phyloP scores from a whole-genome alignment of 2,329 filamentous ascomycete genomes.

The Claviceps lovelessii region DNA sequence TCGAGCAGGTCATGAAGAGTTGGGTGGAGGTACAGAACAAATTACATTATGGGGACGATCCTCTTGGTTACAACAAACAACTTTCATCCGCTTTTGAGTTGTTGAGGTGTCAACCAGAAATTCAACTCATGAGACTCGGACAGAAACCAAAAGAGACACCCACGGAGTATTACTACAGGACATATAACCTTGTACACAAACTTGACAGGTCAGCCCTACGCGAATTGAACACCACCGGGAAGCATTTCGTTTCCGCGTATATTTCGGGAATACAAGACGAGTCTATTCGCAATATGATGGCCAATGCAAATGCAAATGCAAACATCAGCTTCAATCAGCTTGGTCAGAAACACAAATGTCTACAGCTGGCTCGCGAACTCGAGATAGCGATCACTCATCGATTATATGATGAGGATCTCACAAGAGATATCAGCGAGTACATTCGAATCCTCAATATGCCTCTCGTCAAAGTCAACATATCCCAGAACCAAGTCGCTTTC shows the following conservation, averaged over 20 bases:
- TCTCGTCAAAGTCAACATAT: constrained; percentile 10
- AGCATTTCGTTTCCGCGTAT: constrained; percentile 29
- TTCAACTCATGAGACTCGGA: constrained; percentile 39
- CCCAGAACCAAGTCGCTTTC: constrained; percentile 8
- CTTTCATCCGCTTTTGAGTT: constrained; percentile 33
- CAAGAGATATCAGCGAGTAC: constrained; percentile 31
- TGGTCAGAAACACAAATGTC: constrained; percentile 35
- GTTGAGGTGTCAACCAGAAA: constrained; percentile 35
- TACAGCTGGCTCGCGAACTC: constrained; percentile 43
- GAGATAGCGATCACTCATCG: constrained; percentile 36
- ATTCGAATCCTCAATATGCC: constrained; percentile 33
- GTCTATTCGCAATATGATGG: constrained; percentile 29
- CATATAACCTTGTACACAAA: constrained; percentile 16
- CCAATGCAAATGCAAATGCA: constrained; percentile 7
- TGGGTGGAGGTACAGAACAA: constrained; percentile 34
- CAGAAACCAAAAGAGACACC: constrained; percentile 40
- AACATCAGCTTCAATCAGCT: constrained; percentile 25
- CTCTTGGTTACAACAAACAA: constrained; percentile 37
- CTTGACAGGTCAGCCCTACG: constrained; percentile 23
- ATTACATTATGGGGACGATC: constrained; percentile 28
- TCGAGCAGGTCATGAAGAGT: constrained; percentile 21
- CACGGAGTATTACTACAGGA: constrained; percentile 32
- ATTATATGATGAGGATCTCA: constrained; percentile 26
- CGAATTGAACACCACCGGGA: constrained; percentile 1
- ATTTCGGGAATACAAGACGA: constrained; percentile 36